Percentiles rank a stretch among this genome's conserved stretches.
phyloP scores from a whole-genome alignment of 306 rosid species.

The Vigna reflexopilosa region DNA sequence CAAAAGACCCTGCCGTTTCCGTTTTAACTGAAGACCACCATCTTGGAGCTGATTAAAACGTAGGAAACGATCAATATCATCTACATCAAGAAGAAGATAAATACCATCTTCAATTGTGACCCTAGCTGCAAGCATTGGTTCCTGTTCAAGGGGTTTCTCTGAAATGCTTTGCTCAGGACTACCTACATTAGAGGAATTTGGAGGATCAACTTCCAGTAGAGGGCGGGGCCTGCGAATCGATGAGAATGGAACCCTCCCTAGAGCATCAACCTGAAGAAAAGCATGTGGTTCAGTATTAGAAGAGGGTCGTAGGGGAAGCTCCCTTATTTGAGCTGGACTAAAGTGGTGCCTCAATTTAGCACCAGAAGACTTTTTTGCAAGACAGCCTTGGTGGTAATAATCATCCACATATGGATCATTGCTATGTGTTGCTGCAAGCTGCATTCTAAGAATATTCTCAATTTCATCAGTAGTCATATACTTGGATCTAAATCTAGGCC shows the following conservation, averaged over 20 bases:
- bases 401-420: constrained; percentile 99
- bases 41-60: constrained; percentile 90
- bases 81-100: constrained; percentile 93
- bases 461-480: constrained; percentile 86
- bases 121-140: constrained; percentile 96
- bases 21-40: constrained; percentile 70
- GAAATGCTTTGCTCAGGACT: constrained; percentile 69
- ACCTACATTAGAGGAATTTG: constrained; percentile 63
- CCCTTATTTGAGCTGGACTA: constrained; percentile 87
- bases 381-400: constrained; percentile 93
- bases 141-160: constrained; percentile 96
- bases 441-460: constrained; percentile 91
- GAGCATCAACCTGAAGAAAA: constrained; percentile 99
- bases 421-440: constrained; percentile 93
- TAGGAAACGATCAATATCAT: constrained; percentile 93
- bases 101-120: constrained; percentile 92
- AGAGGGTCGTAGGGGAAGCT: constrained; percentile 81
- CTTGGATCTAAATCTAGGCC: constrained; percentile 87
- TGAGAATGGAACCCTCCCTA: constrained; percentile 98
- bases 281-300: constrained; percentile 90
- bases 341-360: constrained; percentile 91
- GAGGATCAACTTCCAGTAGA: constrained; percentile 94
- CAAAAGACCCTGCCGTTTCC: constrained; percentile 70
- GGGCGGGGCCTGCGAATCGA: constrained; percentile 99
- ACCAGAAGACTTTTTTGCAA: constrained; percentile 76